Conservation (phyloP, 768 basidiomycete genomes). For the Termitomyces bulborhizus region DNA sequence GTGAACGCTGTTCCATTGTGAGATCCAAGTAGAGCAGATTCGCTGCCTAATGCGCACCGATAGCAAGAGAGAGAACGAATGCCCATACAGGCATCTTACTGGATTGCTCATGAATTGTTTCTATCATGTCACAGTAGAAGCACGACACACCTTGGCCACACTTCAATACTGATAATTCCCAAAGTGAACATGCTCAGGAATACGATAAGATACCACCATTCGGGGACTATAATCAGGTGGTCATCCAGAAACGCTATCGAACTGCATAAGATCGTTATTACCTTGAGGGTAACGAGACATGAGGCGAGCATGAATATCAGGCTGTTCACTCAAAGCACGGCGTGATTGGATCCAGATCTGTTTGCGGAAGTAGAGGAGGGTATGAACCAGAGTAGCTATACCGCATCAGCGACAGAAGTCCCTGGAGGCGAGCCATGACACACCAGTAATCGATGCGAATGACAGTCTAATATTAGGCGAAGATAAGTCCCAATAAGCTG, state of each 20-base stretch:
- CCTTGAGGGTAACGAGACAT: slow-evolving; percentile 67
- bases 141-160: slow-evolving; percentile 44
- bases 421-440: not conserved
- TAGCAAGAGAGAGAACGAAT: slow-evolving; percentile 63
- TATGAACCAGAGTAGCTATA: slow-evolving; percentile 58
- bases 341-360: slow-evolving; percentile 70
- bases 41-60: slow-evolving; percentile 28
- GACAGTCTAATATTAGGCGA: slow-evolving; percentile 32
- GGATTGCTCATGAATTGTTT: slow-evolving; percentile 24
- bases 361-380: slow-evolving; percentile 68
- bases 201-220: slow-evolving; percentile 78
- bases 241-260: not conserved
- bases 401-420: not conserved
- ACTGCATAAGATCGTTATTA: not conserved
- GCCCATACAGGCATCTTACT: slow-evolving; percentile 33
- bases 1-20: slow-evolving; percentile 31
- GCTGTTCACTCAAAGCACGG: slow-evolving; percentile 68
- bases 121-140: not conserved
- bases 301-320: slow-evolving; percentile 81
- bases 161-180: slow-evolving; percentile 61
- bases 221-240: slow-evolving; percentile 39
- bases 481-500: not conserved
- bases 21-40: slow-evolving; percentile 17
- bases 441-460: slow-evolving; percentile 68
- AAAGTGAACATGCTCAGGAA: slow-evolving; percentile 64